These are phyloP conservation scores for Porcisia deanei DNA, from an alignment of 208 protist genomes.

Conservation along the genomic window DNA sequence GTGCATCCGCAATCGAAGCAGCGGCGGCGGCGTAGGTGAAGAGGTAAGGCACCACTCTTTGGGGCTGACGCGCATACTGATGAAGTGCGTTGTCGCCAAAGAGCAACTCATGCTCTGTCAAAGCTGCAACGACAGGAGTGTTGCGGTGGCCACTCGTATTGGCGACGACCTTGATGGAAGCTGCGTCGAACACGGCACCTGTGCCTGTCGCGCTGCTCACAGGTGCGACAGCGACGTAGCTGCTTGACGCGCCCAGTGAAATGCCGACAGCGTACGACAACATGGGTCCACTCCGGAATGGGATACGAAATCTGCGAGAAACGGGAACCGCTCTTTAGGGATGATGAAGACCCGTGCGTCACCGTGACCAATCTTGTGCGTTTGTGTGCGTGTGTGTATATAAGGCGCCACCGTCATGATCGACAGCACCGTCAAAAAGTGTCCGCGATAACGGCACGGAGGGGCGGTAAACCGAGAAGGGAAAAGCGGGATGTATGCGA, in stretches of 20 bases:
- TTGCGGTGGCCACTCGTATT: constrained; percentile 82
- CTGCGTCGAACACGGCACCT: constrained; percentile 10
- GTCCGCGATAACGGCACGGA: neutral
- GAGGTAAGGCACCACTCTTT: constrained; percentile 80
- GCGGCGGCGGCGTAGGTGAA: constrained; percentile 73
- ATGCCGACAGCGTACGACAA: constrained; percentile 82
- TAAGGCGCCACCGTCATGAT: neutral
- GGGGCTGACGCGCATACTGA: constrained; percentile 63
- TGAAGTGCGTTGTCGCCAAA: constrained; percentile 81
- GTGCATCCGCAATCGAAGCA: constrained; percentile 35
- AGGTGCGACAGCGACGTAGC: constrained; percentile 66
- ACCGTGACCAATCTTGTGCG: neutral
- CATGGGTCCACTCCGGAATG: neutral
- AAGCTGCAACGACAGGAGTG: constrained; percentile 64
- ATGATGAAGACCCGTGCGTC: neutral
- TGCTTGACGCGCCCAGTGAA: constrained; percentile 78
- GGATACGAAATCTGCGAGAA: neutral
- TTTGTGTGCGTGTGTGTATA: neutral
- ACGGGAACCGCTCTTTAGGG: neutral
- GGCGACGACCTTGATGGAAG: constrained; percentile 61
- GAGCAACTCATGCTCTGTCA: constrained; percentile 77
- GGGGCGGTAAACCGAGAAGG: neutral
- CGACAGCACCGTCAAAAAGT: neutral
- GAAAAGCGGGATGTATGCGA: neutral
- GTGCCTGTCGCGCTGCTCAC: constrained; percentile 25